Evolutionary conservation across 2,329 filamentous ascomycete species (phyloP).

Genomic region (Fusarium dimerum): DNA sequence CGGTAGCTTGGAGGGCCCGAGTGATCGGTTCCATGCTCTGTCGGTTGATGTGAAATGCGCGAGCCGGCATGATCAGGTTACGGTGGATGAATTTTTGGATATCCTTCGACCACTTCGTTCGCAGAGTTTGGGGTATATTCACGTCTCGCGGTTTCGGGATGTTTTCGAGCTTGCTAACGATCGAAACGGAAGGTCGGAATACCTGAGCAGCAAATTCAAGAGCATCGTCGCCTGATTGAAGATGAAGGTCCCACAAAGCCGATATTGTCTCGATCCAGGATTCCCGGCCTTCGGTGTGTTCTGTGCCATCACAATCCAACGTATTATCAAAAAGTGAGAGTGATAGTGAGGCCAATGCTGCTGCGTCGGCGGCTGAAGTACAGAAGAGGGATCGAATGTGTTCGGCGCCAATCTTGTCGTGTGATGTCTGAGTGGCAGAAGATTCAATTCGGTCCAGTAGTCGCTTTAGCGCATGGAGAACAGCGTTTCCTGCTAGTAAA

Average conservation of each 20-base stretch:
- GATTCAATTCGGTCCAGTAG: slow-evolving; percentile 49
- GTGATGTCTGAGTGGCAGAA: slow-evolving; percentile 36
- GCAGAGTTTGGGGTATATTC: slow-evolving; percentile 16
- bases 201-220: slow-evolving; percentile 50
- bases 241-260: slow-evolving; percentile 55
- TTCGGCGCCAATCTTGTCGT: slow-evolving; percentile 55
- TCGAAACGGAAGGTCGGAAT: slow-evolving; percentile 38
- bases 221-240: slow-evolving; percentile 50
- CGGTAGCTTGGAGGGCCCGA: slow-evolving; percentile 42
- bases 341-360: slow-evolving; percentile 46
- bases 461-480: slow-evolving; percentile 48
- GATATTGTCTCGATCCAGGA: slow-evolving; percentile 50
- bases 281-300: slow-evolving; percentile 39
- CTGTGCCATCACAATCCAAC: slow-evolving; percentile 33
- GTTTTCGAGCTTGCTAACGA: slow-evolving; percentile 44
- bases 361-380: slow-evolving; percentile 48
- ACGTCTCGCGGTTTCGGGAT: slow-evolving; percentile 21
- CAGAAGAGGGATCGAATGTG: slow-evolving; percentile 60
- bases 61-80: slow-evolving; percentile 53
- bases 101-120: slow-evolving; percentile 45
- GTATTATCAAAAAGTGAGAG: slow-evolving; percentile 47
- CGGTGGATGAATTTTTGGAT: slow-evolving; percentile 51
- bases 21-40: slow-evolving; percentile 44
- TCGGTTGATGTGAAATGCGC: slow-evolving; percentile 47
- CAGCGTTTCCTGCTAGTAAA: slow-evolving; percentile 46